These are phyloP conservation scores for Ogataea thermomethanolica DNA, from an alignment of 805 yeast species.

Conservation along the genomic window DNA sequence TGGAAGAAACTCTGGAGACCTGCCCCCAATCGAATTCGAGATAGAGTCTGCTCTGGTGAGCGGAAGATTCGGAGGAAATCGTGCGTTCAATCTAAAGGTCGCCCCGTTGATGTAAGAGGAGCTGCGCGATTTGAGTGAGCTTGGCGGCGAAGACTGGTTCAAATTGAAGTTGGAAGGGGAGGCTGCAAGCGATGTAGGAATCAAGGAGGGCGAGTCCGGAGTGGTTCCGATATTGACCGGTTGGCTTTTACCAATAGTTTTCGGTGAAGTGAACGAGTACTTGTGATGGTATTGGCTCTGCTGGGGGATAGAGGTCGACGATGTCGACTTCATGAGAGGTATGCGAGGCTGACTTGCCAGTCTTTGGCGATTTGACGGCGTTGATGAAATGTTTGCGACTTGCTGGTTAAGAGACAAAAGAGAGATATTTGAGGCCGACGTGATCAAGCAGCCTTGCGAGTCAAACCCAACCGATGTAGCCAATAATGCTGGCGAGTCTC, in stretches of 20 bases:
- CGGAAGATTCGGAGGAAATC: constrained; percentile 14
- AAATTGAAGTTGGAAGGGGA: constrained; percentile 56
- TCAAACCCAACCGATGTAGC: constrained; percentile 36
- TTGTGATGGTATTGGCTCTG: constrained; percentile 14
- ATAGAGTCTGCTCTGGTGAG: constrained; percentile 23
- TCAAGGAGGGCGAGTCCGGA: constrained; percentile 53
- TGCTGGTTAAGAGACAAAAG: constrained; percentile 33
- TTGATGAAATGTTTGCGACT: constrained; percentile 9
- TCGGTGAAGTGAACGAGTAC: constrained; percentile 22
- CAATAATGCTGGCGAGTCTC: constrained; percentile 31
- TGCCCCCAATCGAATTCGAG: constrained; percentile 28
- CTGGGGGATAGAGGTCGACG: constrained; percentile 8
- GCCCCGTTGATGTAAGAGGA: constrained; percentile 19
- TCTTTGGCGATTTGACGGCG: constrained; percentile 17
- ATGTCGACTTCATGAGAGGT: constrained; percentile 13
- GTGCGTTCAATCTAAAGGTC: constrained; percentile 12
- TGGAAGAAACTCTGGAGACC: constrained; percentile 35
- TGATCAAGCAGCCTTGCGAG: constrained; percentile 32
- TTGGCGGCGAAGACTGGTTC: constrained; percentile 52
- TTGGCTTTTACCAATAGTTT: constrained; percentile 2
- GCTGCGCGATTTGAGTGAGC: constrained; percentile 29
- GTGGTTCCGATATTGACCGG: constrained; percentile 14
- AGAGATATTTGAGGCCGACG: constrained; percentile 36
- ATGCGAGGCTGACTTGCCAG: constrained; percentile 21
- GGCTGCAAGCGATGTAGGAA: constrained; percentile 49